Base-by-base conservation (phyloP, 2,329 filamentous ascomycete species). In the Fusarium sp. region DNA sequence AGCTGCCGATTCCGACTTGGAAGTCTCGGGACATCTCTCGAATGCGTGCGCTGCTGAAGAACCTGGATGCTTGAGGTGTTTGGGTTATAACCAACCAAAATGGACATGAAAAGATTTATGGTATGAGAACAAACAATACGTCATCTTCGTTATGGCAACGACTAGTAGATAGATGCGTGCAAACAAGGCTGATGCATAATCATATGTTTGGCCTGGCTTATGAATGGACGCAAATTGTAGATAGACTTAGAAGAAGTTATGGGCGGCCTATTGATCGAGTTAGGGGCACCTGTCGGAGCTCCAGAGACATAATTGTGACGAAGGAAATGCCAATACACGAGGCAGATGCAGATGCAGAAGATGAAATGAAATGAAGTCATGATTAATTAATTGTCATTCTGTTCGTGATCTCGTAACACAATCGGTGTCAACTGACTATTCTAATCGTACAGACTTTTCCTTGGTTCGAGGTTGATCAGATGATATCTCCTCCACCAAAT, bases 401-500 rank as follows among this genome's bases (percentile, higher is more conserved):
- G 37, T 29, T 71, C 52, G 58, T 69, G 58, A 31, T 58, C 58
- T 67, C 57, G 18, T 35, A 18, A 47, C 22, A 50, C 57, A 34
- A 29, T 62, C 59, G 20, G 58, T 35, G 57, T 52, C 8, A n/a
- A n/a, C 47, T 69, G n/a, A 22, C 47, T 69, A 58, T 24, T 40
- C 45, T 69, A 64, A 20, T 69, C 57, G 29, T 73, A 68, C 69
- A 64, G 18, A 10, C 31, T 13, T 54, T 42, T 18, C 27, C 14
- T 13, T 27, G 20, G 7, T n/a, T 2, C 27, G 14, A n/a, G 27
- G 6, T 8, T 38, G 29, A 57, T 18, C 37, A 82, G 64, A 84
- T 79, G 68, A 84, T 80, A 47, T 74, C 64, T 27, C 81, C 79
- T 27, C 81, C 80, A 0, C 82, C 79, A 6, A 79, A 79, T 0